Base-by-base conservation (phyloP, 225 moss, liverwort and hornwort genomes). In the Lunularia cruciata region DNA sequence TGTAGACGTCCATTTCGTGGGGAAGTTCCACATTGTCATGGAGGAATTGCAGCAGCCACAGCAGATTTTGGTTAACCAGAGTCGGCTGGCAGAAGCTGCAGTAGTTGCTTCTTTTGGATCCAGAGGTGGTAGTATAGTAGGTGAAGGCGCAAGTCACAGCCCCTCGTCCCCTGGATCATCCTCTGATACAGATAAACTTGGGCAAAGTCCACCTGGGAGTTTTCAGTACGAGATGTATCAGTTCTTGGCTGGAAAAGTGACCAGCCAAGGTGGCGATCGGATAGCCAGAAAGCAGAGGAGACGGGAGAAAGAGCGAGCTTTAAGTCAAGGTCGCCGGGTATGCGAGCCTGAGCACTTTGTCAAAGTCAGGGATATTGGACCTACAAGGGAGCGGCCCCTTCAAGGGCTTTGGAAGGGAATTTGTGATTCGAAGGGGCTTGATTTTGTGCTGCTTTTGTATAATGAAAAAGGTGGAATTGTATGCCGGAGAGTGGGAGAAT, bases 381-480 rank as follows among this genome's bases (percentile, higher is more conserved):
- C 95, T 0, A 89, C 95, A 31, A 78, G 37, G 20, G 77, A 79
- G 55, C 90, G 88, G 14, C 95, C 95, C 3, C 92, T 96, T 32
- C 92, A 83, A 78, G 95, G 95, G 39, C 92, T 96, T 33, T 96
- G 95, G 95, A 96, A 96, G 92, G 95, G 89, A 1, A 86, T 95
- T 34, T 79, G 86, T 62, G 83, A 77, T 40, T 80, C 84, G 1
- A 63, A 43, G 45, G 85, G 82, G 8, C 71, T 95, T 36, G 92
- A 95, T 64, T 92, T 95, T 37, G 81, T 95, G 26, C 75, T 77
- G 25, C 86, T 95, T 70, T 81, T 90, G 16, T 95, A 95, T 54
- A 87, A 95, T 22, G 86, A 90, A 22, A 81, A 76, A 59, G 89
- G 92, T 54, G 83, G 85, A 60, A 92, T 95, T 64, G 74, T 83